A percentile compares a stretch with the other conserved stretches of the same genome.
These are phyloP conservation scores for Populus tremula DNA, from an alignment of 345 rosid species.

Conservation along the genomic window DNA sequence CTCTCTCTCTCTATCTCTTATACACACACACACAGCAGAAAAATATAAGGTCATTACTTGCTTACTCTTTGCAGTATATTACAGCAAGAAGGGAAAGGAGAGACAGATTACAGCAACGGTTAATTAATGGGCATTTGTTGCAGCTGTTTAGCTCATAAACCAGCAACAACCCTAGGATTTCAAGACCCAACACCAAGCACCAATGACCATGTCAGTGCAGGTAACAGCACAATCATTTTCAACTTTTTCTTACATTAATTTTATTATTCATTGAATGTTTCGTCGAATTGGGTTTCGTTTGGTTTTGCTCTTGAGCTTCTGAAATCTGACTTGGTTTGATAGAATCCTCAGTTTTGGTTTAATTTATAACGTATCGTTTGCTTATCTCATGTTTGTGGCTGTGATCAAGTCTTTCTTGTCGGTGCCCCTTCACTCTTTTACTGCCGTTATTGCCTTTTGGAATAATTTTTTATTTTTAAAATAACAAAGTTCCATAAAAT, in stretches of 20 bases:
- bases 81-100: not conserved
- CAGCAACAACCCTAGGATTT: not conserved
- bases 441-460: too few species aligned
- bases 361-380: too few species aligned
- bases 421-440: too few species aligned
- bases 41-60: not conserved
- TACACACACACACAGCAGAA: not conserved
- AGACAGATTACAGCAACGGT: not conserved
- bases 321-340: not conserved
- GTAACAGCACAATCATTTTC: not conserved
- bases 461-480: too few species aligned
- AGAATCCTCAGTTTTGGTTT: too few species aligned
- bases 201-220: not conserved
- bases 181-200: not conserved
- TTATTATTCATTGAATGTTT: not conserved
- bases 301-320: not conserved
- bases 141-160: not conserved
- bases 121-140: not conserved
- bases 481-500: too few species aligned
- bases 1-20: not conserved
- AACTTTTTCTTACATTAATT: not conserved
- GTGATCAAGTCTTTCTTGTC: too few species aligned
- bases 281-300: not conserved
- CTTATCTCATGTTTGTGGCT: too few species aligned
- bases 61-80: too few species aligned